phyloP scores from a whole-genome alignment of 176 grass and related monocot genomes.

The Musa schizocarpa region DNA sequence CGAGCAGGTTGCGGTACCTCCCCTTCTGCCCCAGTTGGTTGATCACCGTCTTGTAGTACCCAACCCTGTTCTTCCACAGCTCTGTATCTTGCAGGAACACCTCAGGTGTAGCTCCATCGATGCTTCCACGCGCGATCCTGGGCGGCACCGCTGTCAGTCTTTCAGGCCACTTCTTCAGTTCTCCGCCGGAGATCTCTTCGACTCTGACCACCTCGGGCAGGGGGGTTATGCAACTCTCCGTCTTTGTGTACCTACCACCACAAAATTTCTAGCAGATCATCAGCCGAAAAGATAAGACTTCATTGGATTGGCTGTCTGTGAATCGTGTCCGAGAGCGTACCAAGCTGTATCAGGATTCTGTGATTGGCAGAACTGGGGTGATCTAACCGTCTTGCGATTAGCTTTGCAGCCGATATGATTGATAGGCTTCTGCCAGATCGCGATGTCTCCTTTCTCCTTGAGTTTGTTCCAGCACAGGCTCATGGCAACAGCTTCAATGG shows the following conservation, averaged over 20 bases:
- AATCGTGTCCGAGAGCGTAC: constrained; percentile 20
- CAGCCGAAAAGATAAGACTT: neutral
- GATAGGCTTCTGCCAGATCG: constrained; percentile 87
- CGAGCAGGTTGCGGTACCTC: constrained; percentile 83
- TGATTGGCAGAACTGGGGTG: constrained; percentile 46
- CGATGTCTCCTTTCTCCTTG: constrained; percentile 60
- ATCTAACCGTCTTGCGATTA: constrained; percentile 43
- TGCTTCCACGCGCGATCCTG: constrained; percentile 57
- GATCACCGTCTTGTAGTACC: constrained; percentile 65
- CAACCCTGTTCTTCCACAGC: constrained; percentile 68
- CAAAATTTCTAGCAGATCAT: neutral
- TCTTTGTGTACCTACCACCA: constrained; percentile 62
- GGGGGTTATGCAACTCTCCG: constrained; percentile 66
- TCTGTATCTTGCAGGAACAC: constrained; percentile 54
- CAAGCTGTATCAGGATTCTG: constrained; percentile 68
- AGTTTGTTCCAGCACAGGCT: constrained; percentile 93
- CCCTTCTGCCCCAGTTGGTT: constrained; percentile 57
- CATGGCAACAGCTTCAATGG: constrained; percentile 57
- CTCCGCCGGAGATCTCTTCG: constrained; percentile 61
- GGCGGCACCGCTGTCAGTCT: constrained; percentile 65
- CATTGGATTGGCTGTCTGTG: neutral
- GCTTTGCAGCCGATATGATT: constrained; percentile 76
- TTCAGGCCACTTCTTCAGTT: constrained; percentile 76
- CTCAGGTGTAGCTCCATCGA: constrained; percentile 49
- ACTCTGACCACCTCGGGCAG: constrained; percentile 44